These are phyloP conservation scores for Cyamopsis tetragonoloba DNA, from an alignment of 306 rosid genomes.

Conservation along the genomic window DNA sequence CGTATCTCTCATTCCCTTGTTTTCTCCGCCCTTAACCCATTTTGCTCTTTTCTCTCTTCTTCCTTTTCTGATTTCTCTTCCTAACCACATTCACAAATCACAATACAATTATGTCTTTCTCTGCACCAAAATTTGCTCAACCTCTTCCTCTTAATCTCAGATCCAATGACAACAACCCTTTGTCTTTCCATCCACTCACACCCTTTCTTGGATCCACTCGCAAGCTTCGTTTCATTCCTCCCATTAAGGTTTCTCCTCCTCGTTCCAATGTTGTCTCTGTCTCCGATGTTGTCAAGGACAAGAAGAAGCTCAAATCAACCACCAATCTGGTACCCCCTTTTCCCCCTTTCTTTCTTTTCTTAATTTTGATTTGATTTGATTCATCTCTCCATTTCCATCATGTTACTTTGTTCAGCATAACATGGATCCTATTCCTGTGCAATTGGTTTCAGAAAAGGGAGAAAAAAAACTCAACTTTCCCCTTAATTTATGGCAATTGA, in stretches of 20 bases:
- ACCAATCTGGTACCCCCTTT: slow-evolving; percentile 54
- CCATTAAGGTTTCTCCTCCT: slow-evolving; percentile 14
- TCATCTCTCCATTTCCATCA: neutral
- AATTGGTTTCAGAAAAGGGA: neutral
- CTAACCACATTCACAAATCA: neutral
- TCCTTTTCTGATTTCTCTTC: neutral
- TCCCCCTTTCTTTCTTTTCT: neutral
- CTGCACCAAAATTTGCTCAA: slow-evolving; percentile 41
- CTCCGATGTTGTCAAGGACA: slow-evolving; percentile 52
- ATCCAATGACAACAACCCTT: slow-evolving; percentile 49
- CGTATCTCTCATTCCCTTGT: slow-evolving; percentile 36
- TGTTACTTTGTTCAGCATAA: neutral
- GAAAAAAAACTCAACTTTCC: neutral
- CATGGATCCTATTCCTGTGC: slow-evolving; percentile 21
- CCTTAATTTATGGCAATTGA: neutral
- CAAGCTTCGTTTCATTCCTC: slow-evolving; percentile 42
- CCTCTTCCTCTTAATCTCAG: slow-evolving; percentile 60
- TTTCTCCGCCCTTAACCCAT: slow-evolving; percentile 45
- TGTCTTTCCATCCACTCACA: slow-evolving; percentile 10
- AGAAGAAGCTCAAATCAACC: slow-evolving; percentile 45
- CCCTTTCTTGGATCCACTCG: slow-evolving; percentile 58
- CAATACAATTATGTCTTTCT: slow-evolving; percentile 46
- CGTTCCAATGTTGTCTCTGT: slow-evolving; percentile 52
- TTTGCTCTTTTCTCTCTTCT: neutral
- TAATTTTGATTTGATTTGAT: neutral